These are phyloP conservation scores for Porphyrellus cyaneotinctus DNA, from an alignment of 768 basidiomycete species.

Conservation along the genomic window DNA sequence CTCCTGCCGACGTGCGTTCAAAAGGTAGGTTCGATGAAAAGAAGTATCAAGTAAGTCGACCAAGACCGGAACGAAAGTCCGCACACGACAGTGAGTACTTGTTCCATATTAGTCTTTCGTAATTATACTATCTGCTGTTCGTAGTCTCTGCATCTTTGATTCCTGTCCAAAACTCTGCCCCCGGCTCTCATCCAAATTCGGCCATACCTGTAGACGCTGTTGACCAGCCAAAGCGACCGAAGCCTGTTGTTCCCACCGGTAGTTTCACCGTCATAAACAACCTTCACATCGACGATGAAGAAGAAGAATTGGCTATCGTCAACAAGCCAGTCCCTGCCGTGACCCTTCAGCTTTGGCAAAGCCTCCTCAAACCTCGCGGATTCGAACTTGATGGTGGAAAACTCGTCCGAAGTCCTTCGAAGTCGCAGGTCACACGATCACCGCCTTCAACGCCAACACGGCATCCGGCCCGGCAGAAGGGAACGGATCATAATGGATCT, in stretches of 20 bases:
- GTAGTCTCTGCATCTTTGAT: constrained; percentile 12
- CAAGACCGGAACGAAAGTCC: constrained; percentile 54
- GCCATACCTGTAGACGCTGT: constrained; percentile 7
- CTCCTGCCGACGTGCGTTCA: background rate
- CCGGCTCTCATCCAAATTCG: constrained; percentile 12
- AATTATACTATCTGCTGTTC: background rate
- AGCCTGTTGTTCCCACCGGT: constrained; percentile 8
- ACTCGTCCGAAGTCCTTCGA: constrained; percentile 60
- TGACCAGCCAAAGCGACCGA: constrained; percentile 21
- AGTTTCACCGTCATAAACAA: constrained; percentile 21
- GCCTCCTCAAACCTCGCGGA: constrained; percentile 62
- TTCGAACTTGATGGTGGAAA: constrained; percentile 56
- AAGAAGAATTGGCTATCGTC: constrained; percentile 56
- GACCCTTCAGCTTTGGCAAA: constrained; percentile 67
- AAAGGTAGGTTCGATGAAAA: constrained; percentile 63
- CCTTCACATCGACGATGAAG: constrained; percentile 25
- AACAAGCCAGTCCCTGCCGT: constrained; percentile 57
- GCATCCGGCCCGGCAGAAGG: constrained; percentile 2
- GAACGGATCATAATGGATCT: background rate
- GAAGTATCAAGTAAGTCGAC: constrained; percentile 53
- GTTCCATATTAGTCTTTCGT: background rate
- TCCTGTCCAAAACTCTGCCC: constrained; percentile 13
- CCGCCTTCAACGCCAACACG: constrained; percentile 15
- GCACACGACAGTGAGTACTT: constrained; percentile 19
- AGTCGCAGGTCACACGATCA: constrained; percentile 31